phyloP scores from a whole-genome alignment of 2,329 filamentous ascomycete species.

The Paramyrothecium sp. region DNA sequence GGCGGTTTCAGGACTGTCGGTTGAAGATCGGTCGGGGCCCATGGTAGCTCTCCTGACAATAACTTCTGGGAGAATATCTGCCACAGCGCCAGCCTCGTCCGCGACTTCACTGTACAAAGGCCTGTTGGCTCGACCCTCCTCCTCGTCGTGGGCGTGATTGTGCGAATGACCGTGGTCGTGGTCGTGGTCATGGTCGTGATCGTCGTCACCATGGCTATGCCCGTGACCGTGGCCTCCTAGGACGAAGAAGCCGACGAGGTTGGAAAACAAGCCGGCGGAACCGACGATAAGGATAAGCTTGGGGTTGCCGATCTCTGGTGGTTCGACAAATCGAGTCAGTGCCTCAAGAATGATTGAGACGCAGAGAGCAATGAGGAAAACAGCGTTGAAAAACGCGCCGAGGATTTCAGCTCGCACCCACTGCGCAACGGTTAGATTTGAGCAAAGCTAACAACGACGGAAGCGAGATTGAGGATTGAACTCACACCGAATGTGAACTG shows the following conservation, averaged over 20 bases:
- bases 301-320: constrained; percentile 82
- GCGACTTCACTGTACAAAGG: constrained; percentile 39
- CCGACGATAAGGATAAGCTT: constrained; percentile 88
- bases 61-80: constrained; percentile 63
- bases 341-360: constrained; percentile 96
- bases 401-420: constrained; percentile 98
- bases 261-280: constrained; percentile 80
- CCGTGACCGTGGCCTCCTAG: constrained; percentile 92
- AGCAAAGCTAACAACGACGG: neutral
- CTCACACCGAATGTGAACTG: constrained; percentile 92
- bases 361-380: constrained; percentile 95
- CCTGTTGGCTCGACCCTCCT: constrained; percentile 49
- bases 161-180: constrained; percentile 35
- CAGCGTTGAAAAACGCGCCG: constrained; percentile 93
- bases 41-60: constrained; percentile 49
- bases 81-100: constrained; percentile 57
- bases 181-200: constrained; percentile 50
- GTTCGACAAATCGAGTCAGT: constrained; percentile 86
- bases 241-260: constrained; percentile 83
- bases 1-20: constrained; percentile 28
- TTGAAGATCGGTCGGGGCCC: constrained; percentile 20
- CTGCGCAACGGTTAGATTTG: constrained; percentile 41
- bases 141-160: constrained; percentile 38
- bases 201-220: constrained; percentile 60
- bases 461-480: constrained; percentile 12